Evolutionary conservation across 495 filamentous ascomycete species (phyloP).

Genomic region (Penicillium egyptiacum): DNA sequence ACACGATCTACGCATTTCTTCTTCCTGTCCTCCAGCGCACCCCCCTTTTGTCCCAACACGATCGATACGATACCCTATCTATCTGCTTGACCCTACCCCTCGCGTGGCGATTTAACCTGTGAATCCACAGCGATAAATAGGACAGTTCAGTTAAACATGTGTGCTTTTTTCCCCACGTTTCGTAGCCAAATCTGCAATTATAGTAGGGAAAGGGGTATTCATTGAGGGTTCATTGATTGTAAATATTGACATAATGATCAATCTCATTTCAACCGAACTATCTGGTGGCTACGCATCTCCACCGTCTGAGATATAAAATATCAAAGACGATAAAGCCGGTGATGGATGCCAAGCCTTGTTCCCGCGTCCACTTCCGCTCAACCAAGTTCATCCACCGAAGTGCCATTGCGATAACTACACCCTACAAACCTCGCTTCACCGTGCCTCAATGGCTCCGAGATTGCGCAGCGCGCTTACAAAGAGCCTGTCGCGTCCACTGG

Average conservation of each 20-base stretch:
- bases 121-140: slow-evolving; percentile 20
- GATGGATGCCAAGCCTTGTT: slow-evolving; percentile 27
- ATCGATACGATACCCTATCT: slow-evolving; percentile 35
- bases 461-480: slow-evolving; percentile 39
- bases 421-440: slow-evolving; percentile 11
- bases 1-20: slow-evolving; percentile 32
- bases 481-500: slow-evolving; percentile 36
- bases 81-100: slow-evolving; percentile 27
- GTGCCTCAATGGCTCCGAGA: slow-evolving; percentile 42
- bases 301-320: too few species aligned
- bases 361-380: slow-evolving; percentile 23
- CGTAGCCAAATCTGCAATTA: not conserved
- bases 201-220: not conserved
- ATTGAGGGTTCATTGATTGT: slow-evolving; percentile 3
- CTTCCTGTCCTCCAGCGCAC: slow-evolving; percentile 31
- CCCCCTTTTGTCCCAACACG: slow-evolving; percentile 28
- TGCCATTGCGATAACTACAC: slow-evolving; percentile 10
- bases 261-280: not conserved
- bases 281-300: not conserved
- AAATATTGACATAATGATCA: slow-evolving; percentile 16
- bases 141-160: slow-evolving; percentile 16
- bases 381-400: slow-evolving; percentile 13
- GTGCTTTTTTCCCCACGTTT: slow-evolving; percentile 2
- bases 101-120: slow-evolving; percentile 18
- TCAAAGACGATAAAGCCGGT: not conserved